Base-by-base conservation (phyloP, 345 rosid genomes). In the Luvunga scandens region DNA sequence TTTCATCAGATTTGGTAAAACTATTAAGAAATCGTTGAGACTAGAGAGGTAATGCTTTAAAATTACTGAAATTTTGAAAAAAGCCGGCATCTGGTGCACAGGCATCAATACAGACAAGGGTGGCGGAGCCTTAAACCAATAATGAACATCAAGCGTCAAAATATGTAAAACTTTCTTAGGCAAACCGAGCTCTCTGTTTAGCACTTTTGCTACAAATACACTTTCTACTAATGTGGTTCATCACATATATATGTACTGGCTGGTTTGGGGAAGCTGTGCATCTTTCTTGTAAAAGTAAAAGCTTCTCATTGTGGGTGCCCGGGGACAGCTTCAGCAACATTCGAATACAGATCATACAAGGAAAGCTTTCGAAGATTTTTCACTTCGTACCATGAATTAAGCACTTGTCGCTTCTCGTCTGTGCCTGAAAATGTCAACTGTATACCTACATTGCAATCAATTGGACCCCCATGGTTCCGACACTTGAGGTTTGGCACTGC, bases 371-470 rank as follows among this genome's bases (percentile, higher is more conserved):
- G 78, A 64, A 96, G 91, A 13, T 91, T 90, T 63, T 78, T 85
- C 4, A 96, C 91, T 84, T 96, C 98, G 19, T 93, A 96, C 99
- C 98, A 96, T 5, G 97, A 86, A 84, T 93, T 92, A 38, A 96
- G 84, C 4, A 88, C 85, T 74, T 88, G 89, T 0, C 90, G 82
- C 85, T 89, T 90, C 88, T 79, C 87, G 84, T 92, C 99, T 5
- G 97, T 96, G 22, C 99, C 98, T 0, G 98, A 90, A 84, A 92
- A 96, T 6, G 95, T 81, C 28, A 92, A 74, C 65, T 96, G 99
- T 69, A 94, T 92, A 48, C 91, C 83, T 1, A 89, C 21, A 48
- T 76, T 78, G 88, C 98, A 96, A 18, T 89, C 87, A 50, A 59
- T 74, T 0, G 36, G 1, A 56, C 94, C 99, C 0, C 90, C 91